Conservation (phyloP, 164 flowering plant genomes). For the Berberis thunbergii region DNA sequence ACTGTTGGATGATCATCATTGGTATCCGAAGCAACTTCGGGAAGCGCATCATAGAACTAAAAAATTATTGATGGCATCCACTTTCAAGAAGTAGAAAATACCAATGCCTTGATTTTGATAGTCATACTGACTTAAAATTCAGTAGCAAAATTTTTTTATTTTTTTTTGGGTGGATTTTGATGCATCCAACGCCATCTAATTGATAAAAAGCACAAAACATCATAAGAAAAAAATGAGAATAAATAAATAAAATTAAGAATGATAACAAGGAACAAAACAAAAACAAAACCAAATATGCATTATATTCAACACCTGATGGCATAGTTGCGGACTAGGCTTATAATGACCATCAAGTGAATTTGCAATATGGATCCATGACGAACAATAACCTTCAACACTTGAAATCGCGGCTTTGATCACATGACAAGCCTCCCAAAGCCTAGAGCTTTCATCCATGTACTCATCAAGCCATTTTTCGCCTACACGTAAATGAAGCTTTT, state of each 20-base stretch:
- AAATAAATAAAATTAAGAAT: background rate
- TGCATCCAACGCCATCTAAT: too few relatives aligned
- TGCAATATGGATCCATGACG: conserved; percentile 45
- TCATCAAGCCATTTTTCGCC: conserved; percentile 98
- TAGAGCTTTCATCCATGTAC: conserved; percentile 96
- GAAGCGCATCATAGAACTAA: too few relatives aligned
- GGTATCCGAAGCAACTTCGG: too few relatives aligned
- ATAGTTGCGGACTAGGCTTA: conserved; percentile 46
- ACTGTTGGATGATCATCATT: too few relatives aligned
- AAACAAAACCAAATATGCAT: background rate
- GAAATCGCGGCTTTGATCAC: conserved; percentile 77
- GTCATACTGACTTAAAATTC: too few relatives aligned
- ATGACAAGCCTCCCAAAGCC: conserved; percentile 89
- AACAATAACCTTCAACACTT: conserved; percentile 60
- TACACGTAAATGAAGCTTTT: conserved; percentile 76
- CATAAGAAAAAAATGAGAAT: too few relatives aligned
- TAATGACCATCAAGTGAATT: conserved; percentile 50
- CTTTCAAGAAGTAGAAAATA: too few relatives aligned
- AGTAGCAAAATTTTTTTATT: too few relatives aligned
- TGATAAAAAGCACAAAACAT: too few relatives aligned
- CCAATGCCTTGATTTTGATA: too few relatives aligned
- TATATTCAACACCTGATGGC: conserved; percentile 51
- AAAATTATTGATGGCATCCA: too few relatives aligned
- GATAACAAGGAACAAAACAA: background rate
- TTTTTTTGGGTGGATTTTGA: too few relatives aligned